Evolutionary conservation across 148 eudicot species (phyloP).

Genomic region (Heliosperma pusillum): DNA sequence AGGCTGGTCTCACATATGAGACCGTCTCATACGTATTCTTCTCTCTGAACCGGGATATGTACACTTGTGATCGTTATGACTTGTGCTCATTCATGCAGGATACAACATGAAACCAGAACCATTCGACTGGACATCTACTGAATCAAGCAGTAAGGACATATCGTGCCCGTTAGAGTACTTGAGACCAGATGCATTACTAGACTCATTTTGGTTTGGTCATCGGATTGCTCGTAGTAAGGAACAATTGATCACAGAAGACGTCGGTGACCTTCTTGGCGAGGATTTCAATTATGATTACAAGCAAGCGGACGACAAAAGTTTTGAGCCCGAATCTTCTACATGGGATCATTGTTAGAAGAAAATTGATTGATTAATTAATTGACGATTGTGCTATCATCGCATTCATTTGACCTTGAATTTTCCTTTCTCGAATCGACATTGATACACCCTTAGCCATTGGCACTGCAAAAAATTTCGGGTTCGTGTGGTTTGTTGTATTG

Average conservation of each 20-base stretch:
- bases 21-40: no score
- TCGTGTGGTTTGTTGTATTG: slow-evolving; percentile 11
- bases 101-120: slow-evolving; percentile 38
- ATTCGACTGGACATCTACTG: slow-evolving; percentile 26
- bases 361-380: slow-evolving; percentile 5
- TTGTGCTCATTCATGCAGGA: slow-evolving; percentile 29
- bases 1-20: no score
- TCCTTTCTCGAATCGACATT: not conserved
- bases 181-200: slow-evolving; percentile 63
- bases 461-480: not conserved
- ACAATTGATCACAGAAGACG: slow-evolving; percentile 36
- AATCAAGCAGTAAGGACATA: slow-evolving; percentile 21
- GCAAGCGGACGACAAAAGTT: slow-evolving; percentile 29
- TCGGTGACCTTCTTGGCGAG: slow-evolving; percentile 47
- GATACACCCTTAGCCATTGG: slow-evolving; percentile 20
- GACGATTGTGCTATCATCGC: slow-evolving; percentile 16
- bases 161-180: slow-evolving; percentile 34
- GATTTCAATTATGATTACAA: slow-evolving; percentile 43
- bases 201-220: slow-evolving; percentile 45
- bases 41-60: no score
- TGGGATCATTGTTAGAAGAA: slow-evolving; percentile 29
- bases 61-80: not conserved
- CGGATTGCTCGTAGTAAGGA: slow-evolving; percentile 29
- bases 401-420: slow-evolving; percentile 17
- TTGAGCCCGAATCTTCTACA: slow-evolving; percentile 27